These are phyloP conservation scores for Thielaviopsis euricoi DNA, from an alignment of 2,329 filamentous ascomycete species.

Conservation along the genomic window DNA sequence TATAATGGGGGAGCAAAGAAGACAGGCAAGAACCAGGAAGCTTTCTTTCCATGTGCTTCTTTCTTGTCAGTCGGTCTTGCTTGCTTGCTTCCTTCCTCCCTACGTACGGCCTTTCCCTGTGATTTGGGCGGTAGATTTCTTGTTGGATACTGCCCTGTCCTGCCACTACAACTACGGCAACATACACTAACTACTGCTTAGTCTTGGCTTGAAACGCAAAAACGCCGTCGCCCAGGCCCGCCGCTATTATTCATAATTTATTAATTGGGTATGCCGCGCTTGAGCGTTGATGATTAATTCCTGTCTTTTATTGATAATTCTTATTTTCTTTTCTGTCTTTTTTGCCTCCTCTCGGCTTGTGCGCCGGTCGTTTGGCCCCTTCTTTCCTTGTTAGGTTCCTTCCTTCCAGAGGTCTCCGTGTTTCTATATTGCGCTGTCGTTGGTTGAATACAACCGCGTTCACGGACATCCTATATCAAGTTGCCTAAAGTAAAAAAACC, in stretches of 20 bases:
- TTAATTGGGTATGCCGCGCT: not conserved
- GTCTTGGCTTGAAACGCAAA: too few species aligned
- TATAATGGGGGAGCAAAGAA: constrained; percentile 4
- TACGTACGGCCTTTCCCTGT: not conserved
- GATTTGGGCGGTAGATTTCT: not conserved
- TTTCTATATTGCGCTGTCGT: not conserved
- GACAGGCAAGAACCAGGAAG: constrained; percentile 12
- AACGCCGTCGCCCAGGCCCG: too few species aligned
- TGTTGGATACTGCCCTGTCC: too few species aligned
- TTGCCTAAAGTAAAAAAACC: not conserved
- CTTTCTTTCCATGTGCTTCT: constrained; percentile 1
- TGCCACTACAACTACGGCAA: too few species aligned
- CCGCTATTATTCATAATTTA: not conserved
- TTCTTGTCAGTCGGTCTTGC: not conserved
- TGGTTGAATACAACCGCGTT: not conserved
- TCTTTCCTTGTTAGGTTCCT: not conserved
- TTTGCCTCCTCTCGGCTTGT: not conserved
- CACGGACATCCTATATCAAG: too few species aligned
- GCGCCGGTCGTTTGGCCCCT: not conserved
- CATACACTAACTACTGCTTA: too few species aligned
- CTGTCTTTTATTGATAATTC: not conserved
- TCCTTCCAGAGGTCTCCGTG: not conserved
- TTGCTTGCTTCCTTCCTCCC: not conserved
- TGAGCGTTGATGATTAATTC: not conserved
- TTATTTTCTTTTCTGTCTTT: too few species aligned